phyloP scores from a whole-genome alignment of 352 stramenopile species.

The Globisporangium splendens region DNA sequence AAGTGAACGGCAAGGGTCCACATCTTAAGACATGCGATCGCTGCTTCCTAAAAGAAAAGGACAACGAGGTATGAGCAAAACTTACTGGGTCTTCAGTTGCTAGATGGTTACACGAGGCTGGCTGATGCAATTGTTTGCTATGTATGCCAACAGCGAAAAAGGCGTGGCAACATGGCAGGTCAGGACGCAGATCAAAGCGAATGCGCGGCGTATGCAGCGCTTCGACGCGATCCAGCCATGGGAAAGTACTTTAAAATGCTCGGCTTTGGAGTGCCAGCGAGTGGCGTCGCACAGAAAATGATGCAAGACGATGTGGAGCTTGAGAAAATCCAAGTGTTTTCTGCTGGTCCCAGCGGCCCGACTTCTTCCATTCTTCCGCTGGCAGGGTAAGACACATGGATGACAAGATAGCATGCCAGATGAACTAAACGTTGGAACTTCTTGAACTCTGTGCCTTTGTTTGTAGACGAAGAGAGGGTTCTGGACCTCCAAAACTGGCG shows the following conservation, averaged over 20 bases:
- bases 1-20: constrained; percentile 35
- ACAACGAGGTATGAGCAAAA: constrained; percentile 34
- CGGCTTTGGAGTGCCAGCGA: constrained; percentile 62
- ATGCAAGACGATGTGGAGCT: constrained; percentile 61
- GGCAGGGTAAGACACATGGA: neutral
- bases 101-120: no score
- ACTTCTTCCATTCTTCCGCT: neutral
- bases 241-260: constrained; percentile 89
- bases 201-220: constrained; percentile 44
- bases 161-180: constrained; percentile 12
- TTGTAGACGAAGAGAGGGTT: constrained; percentile 7
- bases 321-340: constrained; percentile 61
- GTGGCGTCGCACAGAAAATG: constrained; percentile 78
- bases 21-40: constrained; percentile 65
- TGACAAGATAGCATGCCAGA: constrained; percentile 10
- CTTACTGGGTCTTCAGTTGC: no score
- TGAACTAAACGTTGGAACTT: no score
- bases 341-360: constrained; percentile 34
- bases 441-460: neutral
- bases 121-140: neutral
- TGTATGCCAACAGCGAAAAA: constrained; percentile 26
- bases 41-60: constrained; percentile 72
- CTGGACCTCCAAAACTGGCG: constrained; percentile 16
- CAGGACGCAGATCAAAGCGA: constrained; percentile 21
- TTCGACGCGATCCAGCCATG: constrained; percentile 59